phyloP scores from a whole-genome alignment of 139 green algal species.

The Chlamydomonas sphaeroides region DNA sequence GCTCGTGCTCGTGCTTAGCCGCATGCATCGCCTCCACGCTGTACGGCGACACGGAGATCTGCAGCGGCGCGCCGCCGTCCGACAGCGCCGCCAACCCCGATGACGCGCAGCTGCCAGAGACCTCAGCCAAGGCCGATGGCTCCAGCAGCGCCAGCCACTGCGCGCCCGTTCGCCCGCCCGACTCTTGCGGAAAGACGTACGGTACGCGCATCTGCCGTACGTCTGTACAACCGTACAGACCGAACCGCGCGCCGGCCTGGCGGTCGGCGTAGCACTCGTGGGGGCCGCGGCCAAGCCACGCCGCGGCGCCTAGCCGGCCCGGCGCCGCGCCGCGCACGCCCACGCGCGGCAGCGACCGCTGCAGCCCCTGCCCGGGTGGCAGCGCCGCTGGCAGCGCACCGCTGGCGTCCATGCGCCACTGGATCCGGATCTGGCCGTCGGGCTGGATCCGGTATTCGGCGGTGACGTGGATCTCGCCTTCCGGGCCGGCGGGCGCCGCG shows the following conservation, averaged over 20 bases:
- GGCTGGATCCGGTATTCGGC: constrained; percentile 55
- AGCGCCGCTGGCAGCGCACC: constrained; percentile 69
- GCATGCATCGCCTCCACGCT: constrained; percentile 52
- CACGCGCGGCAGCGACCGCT: constrained; percentile 72
- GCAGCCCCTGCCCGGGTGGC: constrained; percentile 49
- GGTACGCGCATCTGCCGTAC: constrained; percentile 76
- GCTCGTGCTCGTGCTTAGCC: constrained; percentile 78
- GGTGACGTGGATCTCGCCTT: constrained; percentile 56
- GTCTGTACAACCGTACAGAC: constrained; percentile 16
- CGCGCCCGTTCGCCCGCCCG: constrained; percentile 78
- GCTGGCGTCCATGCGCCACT: constrained; percentile 75
- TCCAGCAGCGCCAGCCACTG: constrained; percentile 69
- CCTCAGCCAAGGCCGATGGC: neutral
- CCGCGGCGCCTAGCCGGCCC: constrained; percentile 22
- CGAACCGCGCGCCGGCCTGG: constrained; percentile 50
- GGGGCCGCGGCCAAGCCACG: constrained; percentile 86
- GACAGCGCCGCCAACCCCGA: neutral
- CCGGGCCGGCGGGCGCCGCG: neutral
- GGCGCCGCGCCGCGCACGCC: constrained; percentile 67
- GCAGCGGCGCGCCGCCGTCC: neutral
- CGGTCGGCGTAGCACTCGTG: constrained; percentile 95
- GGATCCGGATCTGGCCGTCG: constrained; percentile 49
- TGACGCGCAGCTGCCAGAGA: neutral
- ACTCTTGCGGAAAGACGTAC: constrained; percentile 88
- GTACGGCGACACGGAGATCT: constrained; percentile 18